phyloP scores from a whole-genome alignment of 495 filamentous ascomycete species.

The Tricharina praecox region DNA sequence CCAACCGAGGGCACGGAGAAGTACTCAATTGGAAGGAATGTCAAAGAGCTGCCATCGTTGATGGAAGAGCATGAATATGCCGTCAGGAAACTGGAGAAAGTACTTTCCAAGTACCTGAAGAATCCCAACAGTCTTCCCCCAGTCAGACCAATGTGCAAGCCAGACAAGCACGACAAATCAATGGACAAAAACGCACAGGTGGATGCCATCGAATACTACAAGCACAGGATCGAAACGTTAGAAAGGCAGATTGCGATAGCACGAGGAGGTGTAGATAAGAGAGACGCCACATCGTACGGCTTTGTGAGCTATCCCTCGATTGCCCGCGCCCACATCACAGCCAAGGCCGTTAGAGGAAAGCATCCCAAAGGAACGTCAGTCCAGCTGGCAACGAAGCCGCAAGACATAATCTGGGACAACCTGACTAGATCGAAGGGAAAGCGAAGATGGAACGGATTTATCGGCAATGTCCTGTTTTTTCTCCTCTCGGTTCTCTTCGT shows the following conservation, averaged over 20 bases:
- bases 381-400: slow-evolving; percentile 63
- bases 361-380: slow-evolving; percentile 66
- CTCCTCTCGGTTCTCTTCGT: slow-evolving; percentile 76
- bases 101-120: slow-evolving; percentile 76
- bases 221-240: slow-evolving; percentile 61
- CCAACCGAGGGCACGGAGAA: slow-evolving; percentile 23
- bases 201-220: slow-evolving; percentile 88
- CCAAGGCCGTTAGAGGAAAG: slow-evolving; percentile 62
- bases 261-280: slow-evolving; percentile 62
- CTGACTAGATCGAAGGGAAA: slow-evolving; percentile 37
- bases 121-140: slow-evolving; percentile 66
- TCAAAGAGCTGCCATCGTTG: slow-evolving; percentile 66
- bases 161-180: slow-evolving; percentile 51
- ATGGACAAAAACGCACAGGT: slow-evolving; percentile 54
- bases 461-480: slow-evolving; percentile 68
- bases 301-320: slow-evolving; percentile 89
- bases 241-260: slow-evolving; percentile 73
- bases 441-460: slow-evolving; percentile 52
- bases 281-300: slow-evolving; percentile 75
- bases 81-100: slow-evolving; percentile 64
- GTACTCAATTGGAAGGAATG: slow-evolving; percentile 65
- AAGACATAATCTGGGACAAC: slow-evolving; percentile 94
- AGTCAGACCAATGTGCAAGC: slow-evolving; percentile 60
- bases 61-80: slow-evolving; percentile 69
- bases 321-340: slow-evolving; percentile 71